Evolutionary conservation across 305 asterid species (phyloP).

Genomic region (Fraxinus velutina): DNA sequence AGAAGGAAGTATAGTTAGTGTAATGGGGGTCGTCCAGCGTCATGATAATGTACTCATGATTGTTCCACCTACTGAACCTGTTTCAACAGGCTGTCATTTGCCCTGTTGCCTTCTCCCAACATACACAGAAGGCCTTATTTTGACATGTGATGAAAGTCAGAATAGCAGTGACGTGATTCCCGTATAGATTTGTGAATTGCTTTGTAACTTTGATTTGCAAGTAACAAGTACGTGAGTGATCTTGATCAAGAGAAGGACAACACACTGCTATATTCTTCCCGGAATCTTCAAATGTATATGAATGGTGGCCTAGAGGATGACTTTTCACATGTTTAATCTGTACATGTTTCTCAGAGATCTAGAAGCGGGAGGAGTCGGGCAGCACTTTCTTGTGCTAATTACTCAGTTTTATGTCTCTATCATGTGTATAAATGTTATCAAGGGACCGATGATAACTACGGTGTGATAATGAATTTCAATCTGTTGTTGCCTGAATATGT

Average conservation of each 20-base stretch:
- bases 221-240: slow-evolving; percentile 24
- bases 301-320: neutral
- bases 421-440: neutral
- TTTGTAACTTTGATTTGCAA: slow-evolving; percentile 12
- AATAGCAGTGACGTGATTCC: slow-evolving; percentile 60
- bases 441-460: neutral
- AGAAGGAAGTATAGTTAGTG: slow-evolving; percentile 85
- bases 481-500: neutral
- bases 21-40: slow-evolving; percentile 76
- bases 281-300: neutral
- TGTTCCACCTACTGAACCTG: slow-evolving; percentile 74
- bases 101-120: slow-evolving; percentile 71
- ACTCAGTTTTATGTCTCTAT: neutral
- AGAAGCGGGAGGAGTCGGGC: neutral
- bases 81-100: slow-evolving; percentile 89
- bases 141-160: slow-evolving; percentile 60
- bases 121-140: slow-evolving; percentile 66
- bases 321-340: neutral
- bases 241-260: neutral
- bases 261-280: neutral
- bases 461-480: neutral
- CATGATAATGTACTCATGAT: slow-evolving; percentile 86
- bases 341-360: neutral
- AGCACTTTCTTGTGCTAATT: neutral
- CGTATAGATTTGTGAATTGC: slow-evolving; percentile 41